Conservation (phyloP, 306 rosid genomes). For the Urtica urens region DNA sequence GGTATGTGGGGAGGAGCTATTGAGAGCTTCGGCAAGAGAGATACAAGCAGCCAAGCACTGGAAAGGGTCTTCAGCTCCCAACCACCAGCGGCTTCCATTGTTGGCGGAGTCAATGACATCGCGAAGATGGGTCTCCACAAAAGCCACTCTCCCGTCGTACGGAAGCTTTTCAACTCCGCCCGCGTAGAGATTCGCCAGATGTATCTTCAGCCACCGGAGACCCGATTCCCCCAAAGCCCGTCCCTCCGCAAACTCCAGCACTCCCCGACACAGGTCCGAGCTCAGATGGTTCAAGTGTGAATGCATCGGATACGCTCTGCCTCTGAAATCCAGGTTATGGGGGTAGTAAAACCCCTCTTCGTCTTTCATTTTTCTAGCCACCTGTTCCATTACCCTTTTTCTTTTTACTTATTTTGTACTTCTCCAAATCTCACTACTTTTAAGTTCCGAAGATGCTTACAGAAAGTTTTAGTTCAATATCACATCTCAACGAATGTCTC, state of each 20-base stretch:
- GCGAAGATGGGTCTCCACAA: conserved; percentile 58
- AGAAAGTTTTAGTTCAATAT: conserved; percentile 74
- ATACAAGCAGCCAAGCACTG: conserved; percentile 83
- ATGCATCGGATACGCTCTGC: conserved; percentile 93
- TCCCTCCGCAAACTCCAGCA: conserved; percentile 81
- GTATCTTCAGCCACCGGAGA: conserved; percentile 70
- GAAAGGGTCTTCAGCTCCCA: conserved; percentile 82
- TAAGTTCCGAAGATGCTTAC: conserved; percentile 40
- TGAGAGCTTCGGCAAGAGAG: conserved; percentile 66
- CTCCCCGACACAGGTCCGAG: conserved; percentile 83
- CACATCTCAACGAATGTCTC: conserved; percentile 81
- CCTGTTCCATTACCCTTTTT: conserved; percentile 37
- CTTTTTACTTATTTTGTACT: too few species aligned
- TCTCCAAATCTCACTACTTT: too few species aligned
- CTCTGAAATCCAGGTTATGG: conserved; percentile 86
- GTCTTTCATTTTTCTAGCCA: conserved; percentile 68
- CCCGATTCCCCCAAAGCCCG: conserved; percentile 73
- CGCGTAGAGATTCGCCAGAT: conserved; percentile 57
- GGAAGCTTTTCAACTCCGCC: conserved; percentile 76
- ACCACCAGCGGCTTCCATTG: conserved; percentile 77
- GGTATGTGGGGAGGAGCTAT: conserved; percentile 62
- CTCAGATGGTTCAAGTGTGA: conserved; percentile 82
- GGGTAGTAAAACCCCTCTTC: conserved; percentile 88
- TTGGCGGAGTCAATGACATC: conserved; percentile 72
- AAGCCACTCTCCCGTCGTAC: conserved; percentile 56